Evolutionary conservation across 176 grass and related monocot species (phyloP).

Genomic region (Canna indica): DNA sequence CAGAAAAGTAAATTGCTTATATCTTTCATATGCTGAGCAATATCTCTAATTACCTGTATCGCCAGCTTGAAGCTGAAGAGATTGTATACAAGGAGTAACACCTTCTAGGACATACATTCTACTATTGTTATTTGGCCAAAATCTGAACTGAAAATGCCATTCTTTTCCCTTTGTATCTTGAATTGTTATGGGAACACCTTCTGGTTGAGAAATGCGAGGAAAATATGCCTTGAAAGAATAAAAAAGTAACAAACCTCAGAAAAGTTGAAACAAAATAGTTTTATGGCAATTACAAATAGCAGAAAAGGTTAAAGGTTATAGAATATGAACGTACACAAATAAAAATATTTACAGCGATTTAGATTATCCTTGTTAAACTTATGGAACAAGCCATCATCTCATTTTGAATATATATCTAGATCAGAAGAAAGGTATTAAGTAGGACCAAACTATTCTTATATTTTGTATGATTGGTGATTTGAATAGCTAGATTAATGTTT

Average conservation of each 20-base stretch:
- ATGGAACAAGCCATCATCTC: not conserved
- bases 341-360: not conserved
- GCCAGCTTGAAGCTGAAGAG: constrained; percentile 98
- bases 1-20: not conserved
- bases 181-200: constrained; percentile 97
- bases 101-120: constrained; percentile 99
- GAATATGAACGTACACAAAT: not conserved
- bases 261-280: not conserved
- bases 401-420: not conserved
- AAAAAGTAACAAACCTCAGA: not conserved
- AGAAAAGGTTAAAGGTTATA: not conserved
- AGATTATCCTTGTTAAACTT: not conserved
- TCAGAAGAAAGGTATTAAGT: not conserved
- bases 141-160: constrained; percentile 99
- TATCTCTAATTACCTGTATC: constrained; percentile 72
- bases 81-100: constrained; percentile 98
- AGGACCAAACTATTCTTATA: not conserved
- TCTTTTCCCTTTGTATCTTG: constrained; percentile 98
- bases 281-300: not conserved
- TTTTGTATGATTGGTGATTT: too few species aligned
- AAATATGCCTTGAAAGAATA: constrained; percentile 74
- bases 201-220: constrained; percentile 96
- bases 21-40: constrained; percentile 1
- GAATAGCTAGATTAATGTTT: too few species aligned
- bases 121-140: constrained; percentile 99